A percentile compares a stretch with the other conserved stretches of the same genome.
Evolutionary conservation across 2,329 filamentous ascomycete species (phyloP).

Genomic region (Ophiobolus disseminans): DNA sequence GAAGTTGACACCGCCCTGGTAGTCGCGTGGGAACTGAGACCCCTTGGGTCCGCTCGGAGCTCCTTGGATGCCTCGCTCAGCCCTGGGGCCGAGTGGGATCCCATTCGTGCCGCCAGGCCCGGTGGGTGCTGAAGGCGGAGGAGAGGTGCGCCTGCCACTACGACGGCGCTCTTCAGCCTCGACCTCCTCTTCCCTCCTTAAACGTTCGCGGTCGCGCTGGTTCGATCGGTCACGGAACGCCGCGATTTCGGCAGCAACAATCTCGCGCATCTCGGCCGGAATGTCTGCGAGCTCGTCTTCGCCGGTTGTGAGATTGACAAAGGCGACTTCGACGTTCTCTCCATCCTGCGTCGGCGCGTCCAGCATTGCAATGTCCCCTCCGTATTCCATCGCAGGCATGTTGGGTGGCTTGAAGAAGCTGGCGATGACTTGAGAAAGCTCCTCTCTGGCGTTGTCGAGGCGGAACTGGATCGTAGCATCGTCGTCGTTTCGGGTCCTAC

Average conservation of each 20-base stretch:
- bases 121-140: constrained; percentile 66
- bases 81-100: constrained; percentile 75
- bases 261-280: constrained; percentile 93
- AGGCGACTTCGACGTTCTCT: constrained; percentile 79
- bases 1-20: constrained; percentile 80
- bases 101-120: constrained; percentile 73
- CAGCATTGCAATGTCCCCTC: constrained; percentile 74
- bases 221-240: constrained; percentile 93
- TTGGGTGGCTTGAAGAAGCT: constrained; percentile 73
- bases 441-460: constrained; percentile 71
- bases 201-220: constrained; percentile 83
- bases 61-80: constrained; percentile 69
- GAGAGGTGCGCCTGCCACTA: constrained; percentile 73
- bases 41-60: constrained; percentile 76
- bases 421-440: constrained; percentile 71
- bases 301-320: constrained; percentile 74
- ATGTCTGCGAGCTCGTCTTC: constrained; percentile 97
- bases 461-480: constrained; percentile 69
- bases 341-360: constrained; percentile 63
- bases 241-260: constrained; percentile 90
- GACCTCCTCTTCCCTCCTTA: constrained; percentile 88
- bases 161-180: constrained; percentile 83
- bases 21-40: constrained; percentile 72
- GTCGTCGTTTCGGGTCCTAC: constrained; percentile 69
- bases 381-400: constrained; percentile 57